These are phyloP conservation scores for Microdochium nivale DNA, from an alignment of 2,329 filamentous ascomycete species.

Conservation along the genomic window DNA sequence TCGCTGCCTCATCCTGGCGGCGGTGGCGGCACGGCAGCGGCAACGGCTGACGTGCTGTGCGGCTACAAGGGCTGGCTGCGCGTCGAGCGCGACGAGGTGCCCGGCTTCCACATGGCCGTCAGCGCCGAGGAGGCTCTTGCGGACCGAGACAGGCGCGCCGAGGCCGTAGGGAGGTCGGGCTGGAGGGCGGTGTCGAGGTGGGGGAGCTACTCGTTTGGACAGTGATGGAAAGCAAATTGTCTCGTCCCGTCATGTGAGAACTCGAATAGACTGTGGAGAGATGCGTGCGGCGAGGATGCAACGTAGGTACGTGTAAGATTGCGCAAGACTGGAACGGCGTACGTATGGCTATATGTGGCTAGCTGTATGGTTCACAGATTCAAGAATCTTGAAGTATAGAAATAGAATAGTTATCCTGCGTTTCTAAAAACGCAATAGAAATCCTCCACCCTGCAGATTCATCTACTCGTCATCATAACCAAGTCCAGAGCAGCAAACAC, in stretches of 20 bases:
- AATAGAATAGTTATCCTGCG: not conserved
- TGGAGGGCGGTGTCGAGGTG: conserved; percentile 41
- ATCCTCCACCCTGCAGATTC: too few relatives aligned
- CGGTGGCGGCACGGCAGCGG: conserved; percentile 9
- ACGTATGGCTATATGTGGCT: too few relatives aligned
- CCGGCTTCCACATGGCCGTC: conserved; percentile 26
- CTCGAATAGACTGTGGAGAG: too few relatives aligned
- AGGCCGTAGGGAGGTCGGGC: conserved; percentile 28
- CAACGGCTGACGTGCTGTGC: conserved; percentile 21
- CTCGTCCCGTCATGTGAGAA: too few relatives aligned
- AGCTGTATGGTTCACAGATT: too few relatives aligned
- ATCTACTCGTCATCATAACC: too few relatives aligned
- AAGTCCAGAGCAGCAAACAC: too few relatives aligned
- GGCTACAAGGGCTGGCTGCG: conserved; percentile 44
- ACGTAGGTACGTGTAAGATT: too few relatives aligned
- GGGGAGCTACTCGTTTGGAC: conserved; percentile 37
- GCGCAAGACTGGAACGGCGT: too few relatives aligned
- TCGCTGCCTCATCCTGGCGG: conserved; percentile 14
- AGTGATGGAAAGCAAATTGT: too few relatives aligned
- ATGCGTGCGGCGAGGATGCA: not conserved
- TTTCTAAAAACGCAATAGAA: too few relatives aligned
- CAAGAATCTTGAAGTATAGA: too few relatives aligned
- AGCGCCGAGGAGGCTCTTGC: conserved; percentile 36
- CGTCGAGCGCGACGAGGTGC: conserved; percentile 34
- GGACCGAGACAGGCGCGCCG: conserved; percentile 28